Conservation (phyloP, 768 basidiomycete species). For the Fibroporia radiculosa region DNA sequence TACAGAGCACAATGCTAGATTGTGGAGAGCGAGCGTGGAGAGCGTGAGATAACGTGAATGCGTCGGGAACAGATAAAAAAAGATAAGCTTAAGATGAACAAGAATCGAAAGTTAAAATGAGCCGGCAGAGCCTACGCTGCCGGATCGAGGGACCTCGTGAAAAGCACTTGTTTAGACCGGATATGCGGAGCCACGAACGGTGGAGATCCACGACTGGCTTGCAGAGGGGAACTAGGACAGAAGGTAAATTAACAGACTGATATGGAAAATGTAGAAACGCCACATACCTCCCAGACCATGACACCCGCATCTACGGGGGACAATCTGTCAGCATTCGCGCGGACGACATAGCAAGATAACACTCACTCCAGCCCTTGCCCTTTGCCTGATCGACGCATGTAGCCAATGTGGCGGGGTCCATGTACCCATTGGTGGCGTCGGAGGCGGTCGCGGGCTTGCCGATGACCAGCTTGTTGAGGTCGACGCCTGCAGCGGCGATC, state of each 20-base stretch:
- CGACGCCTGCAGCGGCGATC: slow-evolving; percentile 48
- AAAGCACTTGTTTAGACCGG: slow-evolving; percentile 11
- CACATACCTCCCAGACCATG: slow-evolving; percentile 31
- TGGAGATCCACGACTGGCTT: slow-evolving; percentile 26
- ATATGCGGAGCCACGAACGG: slow-evolving; percentile 26
- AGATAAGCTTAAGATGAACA: neutral
- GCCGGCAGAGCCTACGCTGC: neutral
- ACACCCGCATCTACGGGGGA: slow-evolving; percentile 25
- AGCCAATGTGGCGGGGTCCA: slow-evolving; percentile 46
- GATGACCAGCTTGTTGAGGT: slow-evolving; percentile 60
- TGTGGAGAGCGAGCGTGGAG: slow-evolving; percentile 1
- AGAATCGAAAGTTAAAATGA: neutral
- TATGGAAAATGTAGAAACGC: neutral
- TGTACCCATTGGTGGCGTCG: slow-evolving; percentile 44
- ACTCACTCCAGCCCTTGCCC: slow-evolving; percentile 57
- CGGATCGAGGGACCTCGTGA: neutral
- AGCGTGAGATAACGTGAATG: slow-evolving; percentile 1
- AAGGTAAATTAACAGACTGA: neutral
- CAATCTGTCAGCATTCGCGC: slow-evolving; percentile 1
- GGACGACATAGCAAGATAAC: neutral
- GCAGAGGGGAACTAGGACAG: slow-evolving; percentile 29
- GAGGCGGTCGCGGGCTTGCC: slow-evolving; percentile 54
- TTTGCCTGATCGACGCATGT: slow-evolving; percentile 53
- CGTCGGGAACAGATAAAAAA: neutral
- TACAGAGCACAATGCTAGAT: neutral